phyloP scores from a whole-genome alignment of 129 eudicot species.

The Flaveria brownii region DNA sequence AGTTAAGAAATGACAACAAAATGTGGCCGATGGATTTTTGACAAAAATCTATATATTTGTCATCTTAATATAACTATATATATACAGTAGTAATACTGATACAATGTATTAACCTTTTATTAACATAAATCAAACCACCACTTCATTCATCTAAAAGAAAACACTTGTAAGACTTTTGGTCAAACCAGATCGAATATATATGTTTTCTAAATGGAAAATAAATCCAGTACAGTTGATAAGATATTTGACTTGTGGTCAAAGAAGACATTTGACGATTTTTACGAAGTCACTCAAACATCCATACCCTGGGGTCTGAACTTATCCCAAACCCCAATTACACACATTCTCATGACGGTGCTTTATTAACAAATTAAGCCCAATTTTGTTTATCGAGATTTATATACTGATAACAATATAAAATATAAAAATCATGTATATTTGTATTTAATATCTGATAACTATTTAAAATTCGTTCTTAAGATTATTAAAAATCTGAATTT shows the following conservation, averaged over 20 bases:
- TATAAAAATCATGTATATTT: neutral
- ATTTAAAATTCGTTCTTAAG: too few species aligned
- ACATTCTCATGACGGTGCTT: slow-evolving; percentile 39
- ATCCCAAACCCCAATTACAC: slow-evolving; percentile 41
- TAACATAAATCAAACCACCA: neutral
- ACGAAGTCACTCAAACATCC: slow-evolving; percentile 48
- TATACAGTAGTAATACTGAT: too few species aligned
- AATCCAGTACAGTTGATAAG: neutral
- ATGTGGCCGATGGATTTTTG: too few species aligned
- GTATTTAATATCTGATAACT: neutral
- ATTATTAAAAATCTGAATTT: too few species aligned
- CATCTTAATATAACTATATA: too few species aligned
- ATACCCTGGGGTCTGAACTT: slow-evolving; percentile 40
- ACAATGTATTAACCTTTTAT: neutral
- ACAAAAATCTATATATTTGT: too few species aligned
- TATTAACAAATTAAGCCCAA: slow-evolving; percentile 5
- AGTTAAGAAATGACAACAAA: too few species aligned
- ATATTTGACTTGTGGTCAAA: slow-evolving; percentile 43
- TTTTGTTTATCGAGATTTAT: slow-evolving; percentile 20
- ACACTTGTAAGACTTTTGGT: slow-evolving; percentile 29
- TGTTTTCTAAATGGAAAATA: too few species aligned
- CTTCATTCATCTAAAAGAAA: neutral
- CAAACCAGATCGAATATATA: neutral
- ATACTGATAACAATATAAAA: neutral
- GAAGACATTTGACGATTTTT: slow-evolving; percentile 40